Base-by-base conservation (phyloP, 306 rosid species). In the Leucaena leucocephala region DNA sequence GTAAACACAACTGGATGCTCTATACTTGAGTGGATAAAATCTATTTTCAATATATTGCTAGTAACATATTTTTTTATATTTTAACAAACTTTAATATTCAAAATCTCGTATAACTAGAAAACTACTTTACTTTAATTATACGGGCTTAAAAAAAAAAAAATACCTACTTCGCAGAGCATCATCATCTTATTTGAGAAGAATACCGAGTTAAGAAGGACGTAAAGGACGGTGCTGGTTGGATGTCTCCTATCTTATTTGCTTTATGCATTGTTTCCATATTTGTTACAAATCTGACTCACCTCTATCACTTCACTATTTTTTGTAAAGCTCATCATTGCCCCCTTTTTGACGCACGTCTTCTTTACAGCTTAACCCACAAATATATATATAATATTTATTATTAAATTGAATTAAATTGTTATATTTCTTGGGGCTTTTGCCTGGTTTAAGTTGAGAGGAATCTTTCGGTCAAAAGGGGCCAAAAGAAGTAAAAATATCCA, bases 261-360 rank as follows among this genome's bases (percentile, higher is more conserved):
- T 81, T 84, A 42, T 19, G 48, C 71, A 49, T 67, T 67, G 80
- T 77, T 84, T 34, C 77, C 50, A 73, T 48, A 35, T 59, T 42
- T 42, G 78, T 13, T 81, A 73, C 81, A 78, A 84, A 80, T 72
- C 44, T 16, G 58, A 73, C 71, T 68, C 80, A 67, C 38, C 16
- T 16, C 7, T 61, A 34, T 49, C 50, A 61, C 78, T 61, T 58
- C 38, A 15, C 73, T 52, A 0, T 55, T n/a, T 54, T 46, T 12
- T 34, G 21, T 49, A 72, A 80, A 72, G 65, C 4, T 45, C 12
- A 63, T 46, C 34, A 42, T 68, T 27, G 7, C 1, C 13, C 13
- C 68, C 27, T 72, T 58, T 54, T 70, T 68, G 9, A 46, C 65
- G 33, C 36, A 58, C 54, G 35, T 67, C 35, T 64, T 45, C 80